Base-by-base conservation (phyloP, 176 grass and related monocot species). In the Carex littledalei region DNA sequence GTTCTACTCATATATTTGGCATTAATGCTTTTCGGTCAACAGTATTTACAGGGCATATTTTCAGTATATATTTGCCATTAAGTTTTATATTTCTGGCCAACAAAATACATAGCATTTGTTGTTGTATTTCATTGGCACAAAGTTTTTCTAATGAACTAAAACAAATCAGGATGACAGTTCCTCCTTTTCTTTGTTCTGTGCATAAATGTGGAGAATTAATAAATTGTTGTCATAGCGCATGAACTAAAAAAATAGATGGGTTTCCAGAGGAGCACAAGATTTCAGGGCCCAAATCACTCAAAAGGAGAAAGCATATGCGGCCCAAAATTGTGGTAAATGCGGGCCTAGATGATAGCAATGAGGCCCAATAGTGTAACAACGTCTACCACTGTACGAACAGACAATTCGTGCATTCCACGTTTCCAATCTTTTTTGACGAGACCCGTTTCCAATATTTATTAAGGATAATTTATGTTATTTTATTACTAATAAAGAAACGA, bases 331-430 rank as follows among this genome's bases (percentile, higher is more conserved):
- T 20, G 4, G 16, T 18, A 60, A 57, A 60, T 7, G 5, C 2
- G 47, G 47, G 57, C 17, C 57, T n/a, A 8, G 18, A 6, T 15
- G 1, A 31, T 66, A 6, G 4, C 31, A 66, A 66, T 3, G 12
- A 66, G 63, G 63, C 26, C 63, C 26, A 66, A 15, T 7, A 59
- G 17, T 20, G 57, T 1, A n/a, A 20, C 57, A 60, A 60, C 20
- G 16, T n/a, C 5, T 5, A 8, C 17, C 57, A n/a, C 8, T n/a
- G 3, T 60, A 60, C 1, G 16, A 70, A 70, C 67, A 18, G 34
- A 70, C 6, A 70, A 70, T 41, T 76, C 72, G 72, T 76, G 72
- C 72, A 76, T 54, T 54, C 72, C 72, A 76, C 47, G 72, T 76
- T 76, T 54, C 1, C 43, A 39, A 43, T 43, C 6, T 70, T 41